These are phyloP conservation scores for Alternaria consortialis DNA, from an alignment of 2,329 filamentous ascomycete species.

Conservation along the genomic window DNA sequence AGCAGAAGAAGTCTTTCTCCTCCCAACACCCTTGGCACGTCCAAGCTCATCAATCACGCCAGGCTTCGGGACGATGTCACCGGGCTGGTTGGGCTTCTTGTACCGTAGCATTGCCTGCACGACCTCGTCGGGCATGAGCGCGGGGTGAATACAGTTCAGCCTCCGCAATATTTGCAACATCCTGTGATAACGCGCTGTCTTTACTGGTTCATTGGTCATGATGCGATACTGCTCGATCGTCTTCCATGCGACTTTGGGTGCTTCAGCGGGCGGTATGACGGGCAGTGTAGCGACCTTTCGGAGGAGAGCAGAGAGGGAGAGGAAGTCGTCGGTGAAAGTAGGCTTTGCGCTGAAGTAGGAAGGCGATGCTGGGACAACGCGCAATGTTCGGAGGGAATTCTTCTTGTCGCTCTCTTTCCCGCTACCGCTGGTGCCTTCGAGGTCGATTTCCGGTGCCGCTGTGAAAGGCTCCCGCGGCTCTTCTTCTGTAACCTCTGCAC, in stretches of 20 bases:
- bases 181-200: conserved; percentile 76
- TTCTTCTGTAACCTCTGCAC: conserved; percentile 36
- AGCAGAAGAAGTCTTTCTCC: conserved; percentile 86
- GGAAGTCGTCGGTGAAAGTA: conserved; percentile 83
- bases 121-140: conserved; percentile 76
- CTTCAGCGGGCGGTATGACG: conserved; percentile 69
- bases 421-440: conserved; percentile 32
- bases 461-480: conserved; percentile 43
- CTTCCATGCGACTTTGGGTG: conserved; percentile 81
- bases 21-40: conserved; percentile 79
- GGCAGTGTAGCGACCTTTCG: conserved; percentile 79
- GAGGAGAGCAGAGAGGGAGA: conserved; percentile 75
- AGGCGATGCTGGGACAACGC: conserved; percentile 82
- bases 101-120: conserved; percentile 71
- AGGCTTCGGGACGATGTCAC: conserved; percentile 69
- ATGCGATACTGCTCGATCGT: conserved; percentile 77
- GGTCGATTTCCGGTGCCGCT: conserved; percentile 57
- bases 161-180: conserved; percentile 79
- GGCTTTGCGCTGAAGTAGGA: conserved; percentile 95
- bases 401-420: conserved; percentile 23
- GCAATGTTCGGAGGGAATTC: conserved; percentile 56
- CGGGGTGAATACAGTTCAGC: conserved; percentile 85
- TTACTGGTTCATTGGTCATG: conserved; percentile 58
- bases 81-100: conserved; percentile 77
- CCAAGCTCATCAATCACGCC: conserved; percentile 78